A percentile compares a stretch with the other conserved stretches of the same genome.
These are phyloP conservation scores for Cicer chorassanicum DNA, from an alignment of 306 rosid species.

Conservation along the genomic window DNA sequence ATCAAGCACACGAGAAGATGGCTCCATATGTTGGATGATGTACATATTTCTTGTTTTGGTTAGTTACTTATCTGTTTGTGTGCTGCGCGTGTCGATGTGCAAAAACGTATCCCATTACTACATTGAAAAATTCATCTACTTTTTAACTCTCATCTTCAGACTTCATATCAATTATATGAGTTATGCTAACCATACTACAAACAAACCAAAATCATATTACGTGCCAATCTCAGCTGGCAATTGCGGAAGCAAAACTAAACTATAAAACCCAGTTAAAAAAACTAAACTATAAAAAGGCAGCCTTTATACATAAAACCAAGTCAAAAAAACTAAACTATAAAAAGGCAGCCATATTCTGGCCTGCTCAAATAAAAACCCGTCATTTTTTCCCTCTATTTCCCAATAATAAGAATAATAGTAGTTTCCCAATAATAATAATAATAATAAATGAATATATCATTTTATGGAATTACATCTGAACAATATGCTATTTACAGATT, in stretches of 20 bases:
- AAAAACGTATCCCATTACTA: background rate
- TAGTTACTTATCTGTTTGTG: background rate
- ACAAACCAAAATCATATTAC: constrained; percentile 43
- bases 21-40: background rate
- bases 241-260: constrained; percentile 22
- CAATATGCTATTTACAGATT: constrained; percentile 73
- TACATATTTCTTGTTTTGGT: background rate
- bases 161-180: background rate
- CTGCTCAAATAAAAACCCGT: constrained; percentile 30
- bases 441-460: constrained; percentile 51
- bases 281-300: too few relatives aligned
- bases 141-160: background rate
- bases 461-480: constrained; percentile 53
- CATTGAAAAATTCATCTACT: background rate
- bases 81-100: background rate
- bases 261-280: too few relatives aligned
- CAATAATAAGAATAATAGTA: background rate
- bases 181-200: background rate
- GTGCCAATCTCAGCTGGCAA: constrained; percentile 38
- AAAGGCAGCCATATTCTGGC: constrained; percentile 38
- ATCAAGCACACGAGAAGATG: constrained; percentile 20
- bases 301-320: too few relatives aligned
- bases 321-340: too few relatives aligned
- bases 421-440: background rate
- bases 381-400: constrained; percentile 12